Conservation (phyloP, 139 green algal species). For the Desmodesmus armatus region DNA sequence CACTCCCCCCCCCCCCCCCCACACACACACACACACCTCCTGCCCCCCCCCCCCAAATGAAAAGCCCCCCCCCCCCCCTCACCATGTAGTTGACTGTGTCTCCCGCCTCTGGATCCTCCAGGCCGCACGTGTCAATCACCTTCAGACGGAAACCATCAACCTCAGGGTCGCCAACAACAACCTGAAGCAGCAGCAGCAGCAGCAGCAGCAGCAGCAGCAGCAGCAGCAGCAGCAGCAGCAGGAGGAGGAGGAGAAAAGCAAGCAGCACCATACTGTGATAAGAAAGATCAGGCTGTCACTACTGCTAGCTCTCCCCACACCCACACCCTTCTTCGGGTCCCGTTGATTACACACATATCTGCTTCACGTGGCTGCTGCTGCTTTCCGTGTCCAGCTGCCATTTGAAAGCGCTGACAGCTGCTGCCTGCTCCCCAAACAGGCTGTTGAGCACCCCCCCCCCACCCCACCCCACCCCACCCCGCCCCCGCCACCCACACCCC, state of each 20-base stretch:
- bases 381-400: conserved; percentile 63
- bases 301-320: no score
- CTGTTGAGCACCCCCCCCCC: no score
- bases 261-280: neutral
- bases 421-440: conserved; percentile 67
- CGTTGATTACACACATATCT: no score
- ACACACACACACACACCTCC: no score
- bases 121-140: conserved; percentile 70
- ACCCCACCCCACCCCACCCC: conserved; percentile 48
- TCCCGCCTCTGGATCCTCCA: conserved; percentile 69
- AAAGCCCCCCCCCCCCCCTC: no score
- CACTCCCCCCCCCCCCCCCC: no score
- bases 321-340: no score
- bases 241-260: neutral
- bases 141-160: conserved; percentile 60
- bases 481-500: no score
- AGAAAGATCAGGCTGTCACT: no score
- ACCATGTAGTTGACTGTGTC: conserved; percentile 65
- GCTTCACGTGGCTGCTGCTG: conserved; percentile 42
- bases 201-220: conserved; percentile 16
- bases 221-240: neutral
- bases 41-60: no score
- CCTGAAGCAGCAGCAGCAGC: conserved; percentile 33
- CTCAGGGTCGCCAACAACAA: conserved; percentile 8
- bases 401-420: conserved; percentile 66